A percentile compares a stretch with the other conserved stretches of the same genome.
phyloP scores from a whole-genome alignment of 768 basidiomycete species.

The Harrya chromipes region DNA sequence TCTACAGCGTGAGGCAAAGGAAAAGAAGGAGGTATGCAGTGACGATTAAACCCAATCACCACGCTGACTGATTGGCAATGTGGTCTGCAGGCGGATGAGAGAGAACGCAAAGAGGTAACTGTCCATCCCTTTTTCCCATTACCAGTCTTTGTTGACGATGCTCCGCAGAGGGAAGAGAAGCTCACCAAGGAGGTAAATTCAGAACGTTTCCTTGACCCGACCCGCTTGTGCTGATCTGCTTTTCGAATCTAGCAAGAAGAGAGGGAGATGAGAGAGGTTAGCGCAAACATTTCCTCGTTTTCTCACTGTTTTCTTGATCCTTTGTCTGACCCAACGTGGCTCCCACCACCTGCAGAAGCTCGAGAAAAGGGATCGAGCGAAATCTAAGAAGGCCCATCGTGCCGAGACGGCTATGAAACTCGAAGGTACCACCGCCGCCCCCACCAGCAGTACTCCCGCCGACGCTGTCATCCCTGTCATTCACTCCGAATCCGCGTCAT shows the following conservation, averaged over 20 bases:
- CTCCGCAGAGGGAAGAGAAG: constrained; percentile 48
- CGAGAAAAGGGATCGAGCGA: constrained; percentile 55
- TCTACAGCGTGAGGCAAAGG: constrained; percentile 72
- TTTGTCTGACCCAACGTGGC: neutral
- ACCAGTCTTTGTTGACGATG: constrained; percentile 4
- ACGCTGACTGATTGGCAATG: constrained; percentile 1
- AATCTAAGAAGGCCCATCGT: constrained; percentile 48
- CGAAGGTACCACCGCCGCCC: constrained; percentile 15
- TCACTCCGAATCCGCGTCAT: constrained; percentile 38
- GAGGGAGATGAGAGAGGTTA: constrained; percentile 46
- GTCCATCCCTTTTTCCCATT: neutral
- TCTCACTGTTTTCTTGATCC: neutral
- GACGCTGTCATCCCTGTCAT: constrained; percentile 21
- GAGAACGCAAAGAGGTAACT: constrained; percentile 56
- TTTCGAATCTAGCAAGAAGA: constrained; percentile 37
- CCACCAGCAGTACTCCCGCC: constrained; percentile 4
- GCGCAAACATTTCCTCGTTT: constrained; percentile 1
- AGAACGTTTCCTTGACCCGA: neutral
- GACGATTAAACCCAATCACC: neutral
- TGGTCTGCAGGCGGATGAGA: constrained; percentile 51
- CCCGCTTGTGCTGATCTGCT: constrained; percentile 18
- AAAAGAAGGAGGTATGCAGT: constrained; percentile 59
- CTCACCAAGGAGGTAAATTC: constrained; percentile 52
- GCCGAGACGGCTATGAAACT: constrained; percentile 32
- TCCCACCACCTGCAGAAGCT: constrained; percentile 38